phyloP scores from a whole-genome alignment of 352 stramenopile species.

The Phytopythium montanum region DNA sequence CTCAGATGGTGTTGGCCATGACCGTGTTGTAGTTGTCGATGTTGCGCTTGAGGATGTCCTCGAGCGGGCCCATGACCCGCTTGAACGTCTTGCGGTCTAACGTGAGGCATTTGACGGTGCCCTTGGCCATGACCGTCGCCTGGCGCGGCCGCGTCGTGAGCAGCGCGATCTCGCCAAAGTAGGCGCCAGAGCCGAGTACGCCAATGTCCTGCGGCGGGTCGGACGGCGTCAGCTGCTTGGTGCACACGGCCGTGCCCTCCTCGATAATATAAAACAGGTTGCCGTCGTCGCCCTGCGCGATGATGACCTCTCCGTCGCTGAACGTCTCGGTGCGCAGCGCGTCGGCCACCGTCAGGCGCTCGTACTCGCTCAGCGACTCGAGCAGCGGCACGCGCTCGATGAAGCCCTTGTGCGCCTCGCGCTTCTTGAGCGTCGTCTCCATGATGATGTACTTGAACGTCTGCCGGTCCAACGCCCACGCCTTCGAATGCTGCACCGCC shows the following conservation, averaged over 20 bases:
- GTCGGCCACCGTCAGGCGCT: constrained; percentile 88
- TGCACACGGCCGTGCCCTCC: constrained; percentile 74
- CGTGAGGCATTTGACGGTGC: constrained; percentile 86
- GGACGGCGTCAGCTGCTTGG: constrained; percentile 74
- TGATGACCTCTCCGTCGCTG: constrained; percentile 88
- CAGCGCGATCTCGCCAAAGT: constrained; percentile 96
- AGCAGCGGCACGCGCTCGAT: constrained; percentile 90
- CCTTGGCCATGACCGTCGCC: constrained; percentile 83
- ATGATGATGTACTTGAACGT: constrained; percentile 92
- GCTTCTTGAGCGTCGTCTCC: constrained; percentile 89
- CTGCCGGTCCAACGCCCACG: constrained; percentile 90
- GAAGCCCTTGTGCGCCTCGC: constrained; percentile 84
- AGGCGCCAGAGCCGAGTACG: constrained; percentile 88
- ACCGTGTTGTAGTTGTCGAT: constrained; percentile 90
- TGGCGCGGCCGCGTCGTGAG: constrained; percentile 92
- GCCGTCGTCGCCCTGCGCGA: constrained; percentile 83
- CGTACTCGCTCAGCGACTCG: constrained; percentile 85
- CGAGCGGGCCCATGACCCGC: constrained; percentile 85
- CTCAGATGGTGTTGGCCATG: constrained; percentile 89
- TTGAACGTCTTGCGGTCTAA: constrained; percentile 93
- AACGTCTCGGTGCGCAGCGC: constrained; percentile 82
- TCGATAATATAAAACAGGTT: constrained; percentile 93
- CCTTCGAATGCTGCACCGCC: constrained; percentile 86
- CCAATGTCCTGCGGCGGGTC: constrained; percentile 83
- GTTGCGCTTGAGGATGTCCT: constrained; percentile 91